Evolutionary conservation across 1,284 basidiomycete genomes (phyloP), one percentile per base, ranked within the genome.

Genomic region (Ustilago crameri): DNA sequence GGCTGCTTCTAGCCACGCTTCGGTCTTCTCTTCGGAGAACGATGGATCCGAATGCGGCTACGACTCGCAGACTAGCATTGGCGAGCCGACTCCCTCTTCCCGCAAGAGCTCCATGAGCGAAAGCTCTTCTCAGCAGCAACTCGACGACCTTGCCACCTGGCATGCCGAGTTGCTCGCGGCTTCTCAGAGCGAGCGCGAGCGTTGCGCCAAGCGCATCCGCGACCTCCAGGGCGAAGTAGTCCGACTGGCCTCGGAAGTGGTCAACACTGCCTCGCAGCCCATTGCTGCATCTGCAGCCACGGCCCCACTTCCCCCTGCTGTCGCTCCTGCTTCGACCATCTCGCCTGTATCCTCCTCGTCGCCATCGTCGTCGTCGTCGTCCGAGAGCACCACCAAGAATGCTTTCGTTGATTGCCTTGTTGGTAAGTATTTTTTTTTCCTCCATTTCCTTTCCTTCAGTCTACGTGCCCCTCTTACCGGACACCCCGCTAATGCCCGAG

Each of bases 381-480:
- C 51, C 23, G 69, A 66, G 2, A 42, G 46, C 30, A 30, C 38
- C 53, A 78, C 43, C 53, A 78, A 76, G 54, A 58, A 42, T 15
- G 42, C 60, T n/a, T 56, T 78, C 40, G 76, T 78, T 48, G 76
- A 78, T 40, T 51, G 53, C 45, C 61, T 78, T 17, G 73, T 78
- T 41, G 76, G 76, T 78, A 71, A 78, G 75, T 78, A 47, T 26
- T n/a, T 32, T 41, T 27, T 17, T 22, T 20, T 22, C 9, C 17
- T 30, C 32, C 20, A 40, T 24, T 20, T 41, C 15, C 9, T 41
- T 51, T 26, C 40, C 49, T 7, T 23, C 18, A 14, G 20, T 23
- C 18, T 23, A 2, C 26, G 38, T 17, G 42, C 45, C 2, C 17
- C 45, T 22, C n/a, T 14, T 30, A 15, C 30, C n/a, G 48, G 37